A percentile compares a stretch with the other conserved stretches of the same genome.
phyloP scores from a whole-genome alignment of 306 rosid species.

The Betula pendula region DNA sequence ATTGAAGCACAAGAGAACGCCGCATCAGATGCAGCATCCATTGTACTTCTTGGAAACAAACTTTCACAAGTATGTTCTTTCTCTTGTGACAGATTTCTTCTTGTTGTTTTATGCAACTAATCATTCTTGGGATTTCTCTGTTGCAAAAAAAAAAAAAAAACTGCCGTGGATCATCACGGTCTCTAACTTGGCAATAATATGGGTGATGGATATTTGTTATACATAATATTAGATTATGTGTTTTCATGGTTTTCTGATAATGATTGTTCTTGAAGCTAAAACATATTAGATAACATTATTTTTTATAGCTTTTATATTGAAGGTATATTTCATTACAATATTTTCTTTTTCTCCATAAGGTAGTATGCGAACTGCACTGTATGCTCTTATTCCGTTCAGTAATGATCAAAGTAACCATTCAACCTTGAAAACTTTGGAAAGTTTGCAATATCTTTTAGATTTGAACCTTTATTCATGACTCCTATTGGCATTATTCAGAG shows the following conservation, averaged over 20 bases:
- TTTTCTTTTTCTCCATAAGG: neutral
- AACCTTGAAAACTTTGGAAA: neutral
- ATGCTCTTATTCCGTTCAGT: neutral
- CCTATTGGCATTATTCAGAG: neutral
- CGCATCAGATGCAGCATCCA: conserved; percentile 97
- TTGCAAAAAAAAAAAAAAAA: neutral
- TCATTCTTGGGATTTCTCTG: neutral
- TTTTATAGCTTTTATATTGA: neutral
- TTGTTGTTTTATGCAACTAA: conserved; percentile 17
- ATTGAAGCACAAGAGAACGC: conserved; percentile 91
- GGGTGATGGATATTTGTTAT: neutral
- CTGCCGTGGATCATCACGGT: neutral
- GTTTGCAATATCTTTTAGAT: neutral
- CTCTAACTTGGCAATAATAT: neutral
- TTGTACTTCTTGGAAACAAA: conserved; percentile 89
- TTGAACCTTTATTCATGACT: neutral
- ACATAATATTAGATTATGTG: neutral
- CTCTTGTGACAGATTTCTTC: conserved; percentile 20
- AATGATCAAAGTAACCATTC: neutral
- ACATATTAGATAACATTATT: too few relatives aligned
- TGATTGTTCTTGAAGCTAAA: neutral
- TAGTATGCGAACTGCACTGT: neutral
- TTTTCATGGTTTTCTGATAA: neutral
- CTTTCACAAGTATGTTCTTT: conserved; percentile 73
- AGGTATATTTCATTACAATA: neutral